Conservation (phyloP, 2,329 filamentous ascomycete species). For the Grosmannia penicillata region DNA sequence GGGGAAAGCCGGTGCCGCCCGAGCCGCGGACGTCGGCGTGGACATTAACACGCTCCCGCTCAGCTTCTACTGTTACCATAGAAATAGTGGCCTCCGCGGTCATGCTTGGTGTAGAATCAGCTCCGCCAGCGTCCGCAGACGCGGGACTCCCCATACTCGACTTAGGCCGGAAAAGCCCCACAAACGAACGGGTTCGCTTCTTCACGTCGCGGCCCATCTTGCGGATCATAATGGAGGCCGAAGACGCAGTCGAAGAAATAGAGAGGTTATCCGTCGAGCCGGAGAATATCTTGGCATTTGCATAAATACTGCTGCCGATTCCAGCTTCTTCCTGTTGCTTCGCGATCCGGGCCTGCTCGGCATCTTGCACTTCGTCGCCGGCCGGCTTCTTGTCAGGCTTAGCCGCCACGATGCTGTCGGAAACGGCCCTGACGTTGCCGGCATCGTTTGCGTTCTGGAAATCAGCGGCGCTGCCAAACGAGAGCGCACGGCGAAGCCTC, state of each 20-base stretch:
- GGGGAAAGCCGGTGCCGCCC: conserved; percentile 69
- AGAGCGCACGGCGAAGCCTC: conserved; percentile 78
- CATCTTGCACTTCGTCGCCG: conserved; percentile 54
- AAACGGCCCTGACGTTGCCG: neutral
- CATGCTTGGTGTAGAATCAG: neutral
- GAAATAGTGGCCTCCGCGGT: conserved; percentile 60
- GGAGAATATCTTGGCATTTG: conserved; percentile 68
- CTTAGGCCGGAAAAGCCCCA: conserved; percentile 89
- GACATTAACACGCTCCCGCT: conserved; percentile 70
- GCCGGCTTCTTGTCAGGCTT: conserved; percentile 53
- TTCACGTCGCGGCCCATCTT: conserved; percentile 99
- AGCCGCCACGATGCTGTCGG: conserved; percentile 14
- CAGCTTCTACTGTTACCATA: conserved; percentile 90
- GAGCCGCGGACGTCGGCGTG: conserved; percentile 51
- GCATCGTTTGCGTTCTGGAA: conserved; percentile 56
- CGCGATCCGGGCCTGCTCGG: conserved; percentile 82
- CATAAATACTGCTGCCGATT: conserved; percentile 87
- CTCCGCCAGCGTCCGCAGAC: conserved; percentile 48
- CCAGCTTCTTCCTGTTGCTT: conserved; percentile 84
- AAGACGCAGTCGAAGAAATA: conserved; percentile 79
- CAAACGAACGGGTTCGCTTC: conserved; percentile 78
- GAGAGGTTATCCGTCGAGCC: conserved; percentile 92
- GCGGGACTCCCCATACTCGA: conserved; percentile 68
- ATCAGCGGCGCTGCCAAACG: conserved; percentile 90
- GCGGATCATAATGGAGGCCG: conserved; percentile 82